A percentile compares a stretch with the other conserved stretches of the same genome.
Conservation (phyloP, 2,329 filamentous ascomycete genomes). For the Trichophyton rubrum region DNA sequence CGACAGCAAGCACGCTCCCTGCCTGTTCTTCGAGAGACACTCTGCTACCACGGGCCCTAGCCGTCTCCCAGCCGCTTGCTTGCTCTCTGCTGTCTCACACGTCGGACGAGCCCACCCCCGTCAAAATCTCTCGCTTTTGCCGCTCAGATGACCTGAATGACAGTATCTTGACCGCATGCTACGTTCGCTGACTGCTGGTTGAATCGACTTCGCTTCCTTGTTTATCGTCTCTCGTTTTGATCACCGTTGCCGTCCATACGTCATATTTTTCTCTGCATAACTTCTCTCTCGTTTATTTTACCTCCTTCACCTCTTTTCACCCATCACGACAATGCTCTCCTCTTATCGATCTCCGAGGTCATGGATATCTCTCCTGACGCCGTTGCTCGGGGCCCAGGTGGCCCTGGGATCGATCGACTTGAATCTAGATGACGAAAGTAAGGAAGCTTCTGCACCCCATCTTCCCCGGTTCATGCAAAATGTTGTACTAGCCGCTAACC, state of each 20-base stretch:
- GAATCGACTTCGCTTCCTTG: neutral
- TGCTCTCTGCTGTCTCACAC: neutral
- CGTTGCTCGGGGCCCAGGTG: slow-evolving; percentile 16
- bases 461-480: too few relatives aligned
- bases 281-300: too few relatives aligned
- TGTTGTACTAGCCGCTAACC: neutral
- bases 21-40: neutral
- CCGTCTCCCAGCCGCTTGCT: neutral
- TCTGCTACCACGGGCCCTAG: neutral
- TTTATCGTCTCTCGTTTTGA: neutral
- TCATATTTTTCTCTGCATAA: neutral
- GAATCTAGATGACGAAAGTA: slow-evolving; percentile 19
- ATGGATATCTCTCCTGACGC: slow-evolving; percentile 9
- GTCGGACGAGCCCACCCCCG: neutral
- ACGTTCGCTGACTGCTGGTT: neutral
- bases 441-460: neutral
- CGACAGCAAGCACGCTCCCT: too few relatives aligned
- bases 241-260: neutral
- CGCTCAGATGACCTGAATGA: neutral
- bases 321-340: neutral
- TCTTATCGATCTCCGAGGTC: neutral
- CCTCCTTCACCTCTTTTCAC: neutral
- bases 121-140: neutral
- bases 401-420: slow-evolving; percentile 17
- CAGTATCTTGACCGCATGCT: neutral